A percentile compares a stretch with the other conserved stretches of the same genome.
phyloP scores from a whole-genome alignment of 2,329 filamentous ascomycete genomes.

The Pseudomassariella vexata region DNA sequence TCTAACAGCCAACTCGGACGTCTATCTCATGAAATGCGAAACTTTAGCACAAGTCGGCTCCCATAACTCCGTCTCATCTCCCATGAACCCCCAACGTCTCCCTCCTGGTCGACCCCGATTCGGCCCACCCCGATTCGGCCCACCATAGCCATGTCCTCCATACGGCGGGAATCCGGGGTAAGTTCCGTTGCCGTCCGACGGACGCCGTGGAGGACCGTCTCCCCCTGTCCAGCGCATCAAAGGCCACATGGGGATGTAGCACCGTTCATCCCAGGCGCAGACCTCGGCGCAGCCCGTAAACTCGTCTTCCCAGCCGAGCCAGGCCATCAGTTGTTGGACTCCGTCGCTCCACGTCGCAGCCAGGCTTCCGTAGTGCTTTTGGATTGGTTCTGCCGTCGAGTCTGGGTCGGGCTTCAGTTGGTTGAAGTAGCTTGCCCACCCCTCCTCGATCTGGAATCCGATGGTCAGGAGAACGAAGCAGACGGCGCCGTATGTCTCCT shows the following conservation, averaged over 20 bases:
- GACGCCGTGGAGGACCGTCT: slow-evolving; percentile 6
- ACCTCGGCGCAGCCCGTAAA: slow-evolving; percentile 32
- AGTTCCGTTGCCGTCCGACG: slow-evolving; percentile 9
- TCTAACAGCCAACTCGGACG: neutral
- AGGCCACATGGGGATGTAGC: slow-evolving; percentile 48
- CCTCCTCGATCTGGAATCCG: slow-evolving; percentile 33
- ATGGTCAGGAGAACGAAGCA: slow-evolving; percentile 35
- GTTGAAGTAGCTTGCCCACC: slow-evolving; percentile 22
- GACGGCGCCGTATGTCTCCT: slow-evolving; percentile 32
- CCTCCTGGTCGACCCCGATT: slow-evolving; percentile 3
- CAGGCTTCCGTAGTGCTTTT: slow-evolving; percentile 1
- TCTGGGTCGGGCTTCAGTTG: slow-evolving; percentile 11
- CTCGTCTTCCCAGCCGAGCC: slow-evolving; percentile 44
- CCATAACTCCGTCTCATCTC: slow-evolving; percentile 18
- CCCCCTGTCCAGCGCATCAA: slow-evolving; percentile 16
- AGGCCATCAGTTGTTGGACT: slow-evolving; percentile 38
- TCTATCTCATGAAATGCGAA: slow-evolving; percentile 9
- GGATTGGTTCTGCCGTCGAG: slow-evolving; percentile 10
- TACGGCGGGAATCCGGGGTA: slow-evolving; percentile 6
- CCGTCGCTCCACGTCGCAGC: slow-evolving; percentile 22
- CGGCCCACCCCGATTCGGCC: slow-evolving; percentile 3
- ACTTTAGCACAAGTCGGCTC: slow-evolving; percentile 19
- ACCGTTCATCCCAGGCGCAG: slow-evolving; percentile 37
- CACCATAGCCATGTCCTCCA: neutral
- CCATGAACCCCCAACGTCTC: slow-evolving; percentile 11